Evolutionary conservation across 345 rosid species (phyloP).

Genomic region (Leavenworthia alabamica): DNA sequence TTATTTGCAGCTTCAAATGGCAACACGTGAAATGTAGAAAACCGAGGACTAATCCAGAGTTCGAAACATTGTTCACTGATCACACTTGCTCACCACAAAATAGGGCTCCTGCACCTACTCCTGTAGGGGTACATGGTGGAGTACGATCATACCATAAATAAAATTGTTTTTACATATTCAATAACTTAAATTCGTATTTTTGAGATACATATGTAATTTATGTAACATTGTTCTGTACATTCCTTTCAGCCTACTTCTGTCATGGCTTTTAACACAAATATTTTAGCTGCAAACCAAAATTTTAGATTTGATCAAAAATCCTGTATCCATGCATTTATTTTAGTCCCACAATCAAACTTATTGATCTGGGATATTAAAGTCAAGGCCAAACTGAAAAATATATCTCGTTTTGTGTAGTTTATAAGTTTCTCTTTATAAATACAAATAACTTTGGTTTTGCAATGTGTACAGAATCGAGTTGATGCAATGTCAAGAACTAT

Average conservation of each 20-base stretch:
- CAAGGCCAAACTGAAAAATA: too few species aligned
- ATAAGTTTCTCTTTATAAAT: not conserved
- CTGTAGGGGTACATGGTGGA: conserved; percentile 63
- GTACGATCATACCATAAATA: conserved; percentile 23
- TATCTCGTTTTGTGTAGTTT: conserved; percentile 4
- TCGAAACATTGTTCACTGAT: conserved; percentile 70
- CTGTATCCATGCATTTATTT: not conserved
- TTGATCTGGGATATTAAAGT: not conserved
- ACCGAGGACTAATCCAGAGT: conserved; percentile 79
- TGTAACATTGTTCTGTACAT: conserved; percentile 34
- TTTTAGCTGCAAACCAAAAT: conserved; percentile 52
- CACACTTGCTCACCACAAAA: conserved; percentile 62
- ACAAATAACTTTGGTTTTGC: conserved; percentile 2
- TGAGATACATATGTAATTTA: not conserved
- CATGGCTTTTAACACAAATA: conserved; percentile 46
- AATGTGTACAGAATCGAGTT: conserved; percentile 57
- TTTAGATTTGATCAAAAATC: not conserved
- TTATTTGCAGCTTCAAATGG: conserved; percentile 68
- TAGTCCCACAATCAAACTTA: not conserved
- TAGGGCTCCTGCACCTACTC: conserved; percentile 67
- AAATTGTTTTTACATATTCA: not conserved
- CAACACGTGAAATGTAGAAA: conserved; percentile 86
- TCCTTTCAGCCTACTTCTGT: conserved; percentile 60
- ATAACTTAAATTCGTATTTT: not conserved
- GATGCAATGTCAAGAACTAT: conserved; percentile 65